Percentiles rank a stretch among this genome's conserved stretches.
Evolutionary conservation across 2,329 filamentous ascomycete species (phyloP).

Genomic region (Botrytis cinerea): DNA sequence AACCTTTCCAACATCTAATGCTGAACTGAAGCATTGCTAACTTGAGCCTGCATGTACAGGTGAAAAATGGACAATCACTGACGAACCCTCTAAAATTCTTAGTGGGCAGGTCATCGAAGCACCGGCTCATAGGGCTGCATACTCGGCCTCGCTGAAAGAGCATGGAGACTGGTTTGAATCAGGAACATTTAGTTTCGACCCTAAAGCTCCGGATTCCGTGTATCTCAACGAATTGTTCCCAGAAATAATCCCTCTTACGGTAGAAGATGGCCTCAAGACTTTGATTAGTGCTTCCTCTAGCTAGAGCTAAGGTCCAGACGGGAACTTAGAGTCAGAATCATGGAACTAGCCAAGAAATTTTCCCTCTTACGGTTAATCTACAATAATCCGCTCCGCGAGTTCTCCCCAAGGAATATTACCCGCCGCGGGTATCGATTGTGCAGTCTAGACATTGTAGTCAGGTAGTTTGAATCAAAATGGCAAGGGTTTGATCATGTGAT

Average conservation of each 20-base stretch:
- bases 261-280: not conserved
- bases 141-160: constrained; percentile 13
- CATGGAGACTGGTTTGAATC: constrained; percentile 19
- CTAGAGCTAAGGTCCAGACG: not conserved
- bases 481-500: not conserved
- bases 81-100: constrained; percentile 2
- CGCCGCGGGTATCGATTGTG: not conserved
- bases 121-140: constrained; percentile 3
- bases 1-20: not conserved
- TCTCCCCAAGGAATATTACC: not conserved
- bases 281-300: not conserved
- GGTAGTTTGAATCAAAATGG: not conserved
- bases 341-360: not conserved
- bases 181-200: constrained; percentile 11
- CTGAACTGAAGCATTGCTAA: not conserved
- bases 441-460: not conserved
- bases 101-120: not conserved
- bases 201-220: not conserved
- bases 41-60: not conserved
- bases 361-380: not conserved
- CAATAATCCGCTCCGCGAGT: not conserved
- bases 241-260: not conserved
- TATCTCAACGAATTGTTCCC: constrained; percentile 15
- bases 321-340: not conserved
- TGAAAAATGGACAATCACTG: constrained; percentile 1